phyloP scores from a whole-genome alignment of 495 filamentous ascomycete species.

The Neurospora pannonica region DNA sequence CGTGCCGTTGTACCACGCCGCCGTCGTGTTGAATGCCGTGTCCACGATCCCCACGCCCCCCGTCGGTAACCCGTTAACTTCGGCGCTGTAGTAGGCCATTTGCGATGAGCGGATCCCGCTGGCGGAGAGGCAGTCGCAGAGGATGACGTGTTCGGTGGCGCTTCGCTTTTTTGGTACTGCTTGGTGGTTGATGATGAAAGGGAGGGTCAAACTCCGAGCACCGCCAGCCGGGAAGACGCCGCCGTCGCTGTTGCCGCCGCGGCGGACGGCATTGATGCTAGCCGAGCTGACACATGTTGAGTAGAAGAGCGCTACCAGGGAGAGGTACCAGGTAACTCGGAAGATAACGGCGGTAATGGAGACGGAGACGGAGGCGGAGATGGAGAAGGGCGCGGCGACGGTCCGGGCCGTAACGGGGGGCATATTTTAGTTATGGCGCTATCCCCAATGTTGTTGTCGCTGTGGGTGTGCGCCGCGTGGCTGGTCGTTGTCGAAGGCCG shows the following conservation, averaged over 20 bases:
- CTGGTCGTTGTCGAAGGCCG: neutral
- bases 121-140: neutral
- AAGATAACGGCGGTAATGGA: neutral
- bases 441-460: neutral
- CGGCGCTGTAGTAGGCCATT: neutral
- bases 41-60: neutral
- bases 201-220: neutral
- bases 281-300: neutral
- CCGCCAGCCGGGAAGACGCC: neutral
- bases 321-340: neutral
- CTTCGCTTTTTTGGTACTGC: neutral
- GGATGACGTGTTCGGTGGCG: neutral
- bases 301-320: neutral
- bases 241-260: neutral
- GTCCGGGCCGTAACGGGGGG: neutral
- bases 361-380: neutral
- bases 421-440: neutral
- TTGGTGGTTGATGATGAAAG: neutral
- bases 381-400: neutral
- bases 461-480: no score
- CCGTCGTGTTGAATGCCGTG: neutral
- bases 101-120: neutral
- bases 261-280: neutral
- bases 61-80: neutral
- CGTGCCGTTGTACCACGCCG: neutral